phyloP scores from a whole-genome alignment of 352 stramenopile species.

The Pythium insidiosum region DNA sequence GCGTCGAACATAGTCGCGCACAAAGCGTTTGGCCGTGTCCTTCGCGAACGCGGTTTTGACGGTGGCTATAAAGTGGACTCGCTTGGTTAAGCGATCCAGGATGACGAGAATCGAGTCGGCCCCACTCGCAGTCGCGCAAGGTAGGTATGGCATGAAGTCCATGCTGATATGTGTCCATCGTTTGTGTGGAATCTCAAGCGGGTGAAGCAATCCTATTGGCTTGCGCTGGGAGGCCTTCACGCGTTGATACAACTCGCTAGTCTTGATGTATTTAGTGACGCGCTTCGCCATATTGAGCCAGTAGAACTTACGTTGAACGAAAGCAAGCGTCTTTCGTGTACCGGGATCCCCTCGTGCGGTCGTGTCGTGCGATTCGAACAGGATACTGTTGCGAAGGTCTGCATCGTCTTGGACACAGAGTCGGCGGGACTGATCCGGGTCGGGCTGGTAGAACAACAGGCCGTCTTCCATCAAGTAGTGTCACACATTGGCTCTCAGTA shows the following conservation, averaged over 20 bases:
- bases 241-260: slow-evolving; percentile 12
- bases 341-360: background rate
- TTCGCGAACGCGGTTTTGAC: background rate
- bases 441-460: background rate
- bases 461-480: slow-evolving; percentile 1
- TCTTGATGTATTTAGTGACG: slow-evolving; percentile 1
- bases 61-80: slow-evolving; percentile 3
- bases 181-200: slow-evolving; percentile 5
- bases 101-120: too few species aligned
- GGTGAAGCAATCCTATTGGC: slow-evolving; percentile 6
- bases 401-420: background rate
- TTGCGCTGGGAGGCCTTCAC: slow-evolving; percentile 7
- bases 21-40: background rate
- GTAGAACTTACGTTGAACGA: slow-evolving; percentile 8
- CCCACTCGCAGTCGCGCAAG: background rate
- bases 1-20: background rate
- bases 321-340: background rate
- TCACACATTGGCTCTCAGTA: background rate
- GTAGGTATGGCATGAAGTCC: slow-evolving; percentile 12
- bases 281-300: slow-evolving; percentile 7
- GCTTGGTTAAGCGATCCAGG: too few species aligned
- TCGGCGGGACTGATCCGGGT: background rate
- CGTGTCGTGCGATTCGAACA: slow-evolving; percentile 2
- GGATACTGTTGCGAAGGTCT: background rate
- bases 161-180: slow-evolving; percentile 13